A percentile compares a stretch with the other conserved stretches of the same genome.
Conservation (phyloP, 2,329 filamentous ascomycete species). For the Alternaria angustiovoidea region DNA sequence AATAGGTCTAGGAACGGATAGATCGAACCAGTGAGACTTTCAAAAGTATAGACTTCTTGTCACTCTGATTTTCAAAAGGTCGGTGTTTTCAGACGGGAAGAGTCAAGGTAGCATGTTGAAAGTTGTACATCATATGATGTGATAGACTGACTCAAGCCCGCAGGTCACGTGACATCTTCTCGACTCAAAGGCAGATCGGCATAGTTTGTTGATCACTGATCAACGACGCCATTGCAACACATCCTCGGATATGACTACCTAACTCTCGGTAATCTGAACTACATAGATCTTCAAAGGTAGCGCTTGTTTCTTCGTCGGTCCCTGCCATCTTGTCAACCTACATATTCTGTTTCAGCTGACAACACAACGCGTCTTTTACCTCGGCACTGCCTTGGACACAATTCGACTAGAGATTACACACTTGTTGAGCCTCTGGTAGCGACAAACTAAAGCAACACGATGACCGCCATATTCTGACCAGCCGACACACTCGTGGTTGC, state of each 20-base stretch:
- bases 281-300: not conserved
- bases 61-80: not conserved
- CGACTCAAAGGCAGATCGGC: not conserved
- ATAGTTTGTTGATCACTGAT: slow-evolving; percentile 1
- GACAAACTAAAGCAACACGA: slow-evolving; percentile 2
- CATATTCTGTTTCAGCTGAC: not conserved
- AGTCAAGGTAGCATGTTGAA: not conserved
- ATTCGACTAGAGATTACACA: not conserved
- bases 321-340: not conserved
- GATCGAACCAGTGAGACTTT: not conserved
- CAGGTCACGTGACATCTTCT: not conserved
- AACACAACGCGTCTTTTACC: not conserved
- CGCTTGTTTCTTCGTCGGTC: not conserved
- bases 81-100: not conserved
- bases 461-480: not conserved
- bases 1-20: not conserved
- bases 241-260: not conserved
- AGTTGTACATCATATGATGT: not conserved
- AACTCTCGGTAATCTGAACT: not conserved
- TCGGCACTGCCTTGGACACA: not conserved
- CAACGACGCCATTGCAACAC: not conserved
- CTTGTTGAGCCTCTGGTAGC: not conserved
- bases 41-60: not conserved
- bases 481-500: not conserved
- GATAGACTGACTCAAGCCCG: not conserved